Evolutionary conservation across 2,329 filamentous ascomycete genomes (phyloP).

Genomic region (Paecilomyces sp.): DNA sequence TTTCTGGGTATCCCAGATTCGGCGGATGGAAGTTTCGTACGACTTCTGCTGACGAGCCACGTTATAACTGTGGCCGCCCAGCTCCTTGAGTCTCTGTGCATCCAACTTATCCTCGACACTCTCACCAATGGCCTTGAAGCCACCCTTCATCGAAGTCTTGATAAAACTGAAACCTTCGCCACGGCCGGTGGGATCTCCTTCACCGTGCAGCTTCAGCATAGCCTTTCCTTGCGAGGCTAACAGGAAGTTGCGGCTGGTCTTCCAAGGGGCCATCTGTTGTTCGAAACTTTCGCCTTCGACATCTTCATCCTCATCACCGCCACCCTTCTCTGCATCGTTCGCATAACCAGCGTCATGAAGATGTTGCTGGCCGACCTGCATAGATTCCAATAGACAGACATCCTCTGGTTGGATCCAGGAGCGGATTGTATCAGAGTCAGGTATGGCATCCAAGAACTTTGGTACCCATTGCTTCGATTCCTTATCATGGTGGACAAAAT

Average conservation of each 20-base stretch:
- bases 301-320: slow-evolving; percentile 54
- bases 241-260: slow-evolving; percentile 92
- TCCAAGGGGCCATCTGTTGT: slow-evolving; percentile 89
- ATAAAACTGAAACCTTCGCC: slow-evolving; percentile 96
- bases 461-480: slow-evolving; percentile 82
- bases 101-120: slow-evolving; percentile 82
- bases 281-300: slow-evolving; percentile 71
- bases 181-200: slow-evolving; percentile 88
- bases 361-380: slow-evolving; percentile 91
- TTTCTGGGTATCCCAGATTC: slow-evolving; percentile 89
- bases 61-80: slow-evolving; percentile 91
- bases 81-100: slow-evolving; percentile 61
- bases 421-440: slow-evolving; percentile 74
- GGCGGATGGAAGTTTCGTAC: slow-evolving; percentile 83
- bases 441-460: slow-evolving; percentile 62
- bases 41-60: slow-evolving; percentile 88
- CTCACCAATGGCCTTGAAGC: slow-evolving; percentile 84
- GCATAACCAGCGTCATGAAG: slow-evolving; percentile 87
- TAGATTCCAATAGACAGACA: slow-evolving; percentile 87
- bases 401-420: slow-evolving; percentile 92
- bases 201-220: slow-evolving; percentile 90
- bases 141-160: slow-evolving; percentile 97
- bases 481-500: slow-evolving; percentile 88
- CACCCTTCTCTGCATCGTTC: slow-evolving; percentile 58
- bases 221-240: slow-evolving; percentile 91